phyloP scores from a whole-genome alignment of 2,329 filamentous ascomycete species.

The Dactylellina drechsleri region DNA sequence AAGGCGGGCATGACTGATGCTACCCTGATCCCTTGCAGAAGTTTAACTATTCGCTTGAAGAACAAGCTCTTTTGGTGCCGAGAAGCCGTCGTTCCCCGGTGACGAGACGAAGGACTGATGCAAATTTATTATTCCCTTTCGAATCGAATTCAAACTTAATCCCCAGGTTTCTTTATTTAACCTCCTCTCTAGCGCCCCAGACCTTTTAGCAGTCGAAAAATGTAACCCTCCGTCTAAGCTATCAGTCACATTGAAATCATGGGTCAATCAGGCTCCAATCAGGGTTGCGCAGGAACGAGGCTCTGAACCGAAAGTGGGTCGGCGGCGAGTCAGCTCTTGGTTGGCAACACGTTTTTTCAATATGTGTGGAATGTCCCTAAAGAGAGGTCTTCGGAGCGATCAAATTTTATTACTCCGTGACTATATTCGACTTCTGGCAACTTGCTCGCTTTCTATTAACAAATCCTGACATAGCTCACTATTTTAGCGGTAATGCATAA shows the following conservation, averaged over 20 bases:
- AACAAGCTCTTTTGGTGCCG: constrained; percentile 50
- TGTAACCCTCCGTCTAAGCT: constrained; percentile 10
- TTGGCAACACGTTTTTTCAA: constrained; percentile 30
- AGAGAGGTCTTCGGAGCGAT: no score
- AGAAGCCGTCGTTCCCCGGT: constrained; percentile 40
- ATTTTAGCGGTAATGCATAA: neutral
- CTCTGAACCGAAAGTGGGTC: constrained; percentile 4
- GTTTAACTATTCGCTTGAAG: constrained; percentile 53
- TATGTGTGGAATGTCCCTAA: neutral
- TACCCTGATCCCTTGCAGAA: constrained; percentile 51
- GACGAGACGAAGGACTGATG: constrained; percentile 33
- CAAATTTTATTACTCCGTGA: no score
- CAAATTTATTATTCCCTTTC: constrained; percentile 1
- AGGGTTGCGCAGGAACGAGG: constrained; percentile 2
- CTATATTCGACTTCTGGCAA: no score
- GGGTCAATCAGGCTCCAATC: constrained; percentile 16
- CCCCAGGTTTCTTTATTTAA: constrained; percentile 23
- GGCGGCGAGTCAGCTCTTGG: neutral
- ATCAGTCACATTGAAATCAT: constrained; percentile 21
- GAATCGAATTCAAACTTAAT: neutral
- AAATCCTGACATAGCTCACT: neutral
- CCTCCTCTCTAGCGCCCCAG: constrained; percentile 1
- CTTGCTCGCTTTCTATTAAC: neutral
- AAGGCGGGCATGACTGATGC: constrained; percentile 14
- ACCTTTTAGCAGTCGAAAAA: neutral